Evolutionary conservation across 1,284 basidiomycete genomes (phyloP).

Genomic region (Ganoderma resinaceum): DNA sequence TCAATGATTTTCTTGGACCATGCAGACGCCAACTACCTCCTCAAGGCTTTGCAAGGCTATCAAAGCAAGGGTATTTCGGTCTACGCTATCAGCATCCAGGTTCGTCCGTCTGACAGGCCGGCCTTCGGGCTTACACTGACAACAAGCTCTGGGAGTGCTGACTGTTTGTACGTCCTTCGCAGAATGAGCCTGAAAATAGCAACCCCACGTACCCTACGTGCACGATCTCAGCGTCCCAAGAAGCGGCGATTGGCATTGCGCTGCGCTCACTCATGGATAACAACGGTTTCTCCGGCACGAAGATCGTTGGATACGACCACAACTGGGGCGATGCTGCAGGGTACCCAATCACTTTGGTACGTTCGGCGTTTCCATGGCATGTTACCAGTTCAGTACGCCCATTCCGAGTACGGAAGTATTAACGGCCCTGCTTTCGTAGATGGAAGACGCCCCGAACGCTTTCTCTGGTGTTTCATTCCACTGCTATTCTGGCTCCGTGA

Average conservation of each 20-base stretch:
- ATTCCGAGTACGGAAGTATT: not conserved
- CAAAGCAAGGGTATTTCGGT: conserved; percentile 48
- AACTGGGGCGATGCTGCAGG: conserved; percentile 57
- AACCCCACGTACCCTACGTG: conserved; percentile 54
- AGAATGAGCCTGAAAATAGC: conserved; percentile 59
- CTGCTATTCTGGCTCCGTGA: conserved; percentile 53
- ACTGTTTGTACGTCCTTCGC: not conserved
- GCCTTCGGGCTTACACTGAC: not conserved
- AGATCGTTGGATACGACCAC: conserved; percentile 57
- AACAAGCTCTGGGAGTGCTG: not conserved
- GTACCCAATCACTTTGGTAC: conserved; percentile 56
- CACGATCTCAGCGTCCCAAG: conserved; percentile 45
- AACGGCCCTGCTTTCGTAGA: conserved; percentile 40
- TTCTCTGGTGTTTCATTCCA: conserved; percentile 60
- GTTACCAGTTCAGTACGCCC: not conserved
- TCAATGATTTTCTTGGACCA: not conserved
- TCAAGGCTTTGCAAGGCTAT: conserved; percentile 54
- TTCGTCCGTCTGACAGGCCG: not conserved
- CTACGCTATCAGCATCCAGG: conserved; percentile 52
- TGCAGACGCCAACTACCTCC: conserved; percentile 30
- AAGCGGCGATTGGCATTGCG: conserved; percentile 49
- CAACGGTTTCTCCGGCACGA: conserved; percentile 49
- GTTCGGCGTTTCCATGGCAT: conserved; percentile 4
- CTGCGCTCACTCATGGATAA: conserved; percentile 53
- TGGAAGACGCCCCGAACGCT: conserved; percentile 52